Base-by-base conservation (phyloP, 768 basidiomycete genomes). In the Lentinus tigrinus region DNA sequence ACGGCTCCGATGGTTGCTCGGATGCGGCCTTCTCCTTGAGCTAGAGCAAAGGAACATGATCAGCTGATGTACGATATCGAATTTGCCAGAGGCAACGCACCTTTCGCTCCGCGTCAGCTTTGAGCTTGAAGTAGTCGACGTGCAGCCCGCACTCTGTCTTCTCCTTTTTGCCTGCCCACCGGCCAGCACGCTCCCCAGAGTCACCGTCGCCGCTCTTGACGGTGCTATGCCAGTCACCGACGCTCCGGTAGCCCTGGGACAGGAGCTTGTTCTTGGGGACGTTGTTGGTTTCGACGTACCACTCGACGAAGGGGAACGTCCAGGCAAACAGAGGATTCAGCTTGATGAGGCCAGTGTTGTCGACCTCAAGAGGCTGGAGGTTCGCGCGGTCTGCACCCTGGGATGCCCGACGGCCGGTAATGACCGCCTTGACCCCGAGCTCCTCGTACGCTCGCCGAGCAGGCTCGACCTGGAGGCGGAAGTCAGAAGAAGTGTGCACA, bases 171-270 rank as follows among this genome's bases (percentile, higher is more conserved):
- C 91, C 93, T 2, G 88, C 87, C 97, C 97, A 99, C 53, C 97
- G 77, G 1, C 96, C 96, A 2, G 89, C 86, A 24, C 97, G 83
- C 74, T 99, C 97, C 4, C 80, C 82, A 0, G 70, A 73, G 58
- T 92, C 92, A 40, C 89, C 82, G 9, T 76, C 77, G 0, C 83
- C 87, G 59, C 85, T 87, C 64, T 83, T 83, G n/a, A 71, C 73
- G 0, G 97, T 99, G 61, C 93, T 95, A 74, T 99, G 97, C 91
- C 95, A 96, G 73, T 99, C 97, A 3, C 97, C 97, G 61, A 99
- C 85, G 68, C 92, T 94, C 65, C 87, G 89, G 77, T 98, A 99
- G 3, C 97, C 97, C 69, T 93, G 85, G 58, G 85, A 85, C 39
- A 99, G 82, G 4, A 99, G 80, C 59, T 82, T 84, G 77, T 99